Conservation (phyloP, 352 stramenopile genomes). For the Elongisporangium anandrum region DNA sequence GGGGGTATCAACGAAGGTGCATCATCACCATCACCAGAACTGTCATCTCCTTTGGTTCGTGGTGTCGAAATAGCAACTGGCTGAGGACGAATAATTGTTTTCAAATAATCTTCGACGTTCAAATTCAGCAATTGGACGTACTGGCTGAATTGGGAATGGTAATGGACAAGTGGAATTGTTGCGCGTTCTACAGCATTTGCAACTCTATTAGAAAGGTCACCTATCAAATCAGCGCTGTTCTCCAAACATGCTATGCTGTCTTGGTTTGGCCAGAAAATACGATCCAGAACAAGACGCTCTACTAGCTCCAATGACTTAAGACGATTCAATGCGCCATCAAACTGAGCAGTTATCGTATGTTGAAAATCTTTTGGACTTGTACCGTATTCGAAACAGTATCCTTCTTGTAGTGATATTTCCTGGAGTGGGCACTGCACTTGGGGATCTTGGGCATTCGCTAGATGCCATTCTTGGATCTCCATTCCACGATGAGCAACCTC, state of each 20-base stretch:
- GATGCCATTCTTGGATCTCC: conserved; percentile 63
- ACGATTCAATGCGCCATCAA: conserved; percentile 77
- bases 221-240: conserved; percentile 56
- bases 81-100: conserved; percentile 48
- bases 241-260: conserved; percentile 87
- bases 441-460: conserved; percentile 46
- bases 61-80: conserved; percentile 19
- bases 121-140: conserved; percentile 90
- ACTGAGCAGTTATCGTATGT: conserved; percentile 58
- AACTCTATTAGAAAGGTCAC: conserved; percentile 47
- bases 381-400: conserved; percentile 77
- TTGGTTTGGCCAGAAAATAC: conserved; percentile 93
- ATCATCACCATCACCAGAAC: conserved; percentile 30
- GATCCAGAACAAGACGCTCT: conserved; percentile 92
- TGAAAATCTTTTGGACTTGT: conserved; percentile 66
- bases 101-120: conserved; percentile 83
- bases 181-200: conserved; percentile 33
- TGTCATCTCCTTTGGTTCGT: conserved; percentile 18
- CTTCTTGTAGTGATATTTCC: conserved; percentile 30
- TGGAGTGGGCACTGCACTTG: conserved; percentile 54
- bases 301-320: conserved; percentile 88
- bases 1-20: conserved; percentile 44
- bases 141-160: conserved; percentile 75
- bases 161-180: conserved; percentile 59
- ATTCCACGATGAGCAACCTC: conserved; percentile 40